phyloP scores from a whole-genome alignment of 176 grass and related monocot genomes.

The Triticum monococcum region DNA sequence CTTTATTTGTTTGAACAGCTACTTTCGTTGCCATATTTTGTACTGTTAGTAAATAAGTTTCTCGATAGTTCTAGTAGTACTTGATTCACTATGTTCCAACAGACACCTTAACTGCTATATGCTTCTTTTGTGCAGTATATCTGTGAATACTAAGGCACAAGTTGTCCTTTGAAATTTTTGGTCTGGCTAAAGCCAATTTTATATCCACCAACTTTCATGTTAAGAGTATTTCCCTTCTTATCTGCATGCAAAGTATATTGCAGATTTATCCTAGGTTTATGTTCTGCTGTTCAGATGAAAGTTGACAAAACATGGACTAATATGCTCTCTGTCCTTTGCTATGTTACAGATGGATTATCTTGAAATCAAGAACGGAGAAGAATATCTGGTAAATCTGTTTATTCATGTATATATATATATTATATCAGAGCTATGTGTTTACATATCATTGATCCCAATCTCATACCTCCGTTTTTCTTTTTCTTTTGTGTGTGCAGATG shows the following conservation, averaged over 20 bases:
- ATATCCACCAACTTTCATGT: background rate
- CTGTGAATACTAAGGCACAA: constrained; percentile 8
- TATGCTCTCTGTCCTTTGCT: constrained; percentile 22
- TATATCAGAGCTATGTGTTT: constrained; percentile 6
- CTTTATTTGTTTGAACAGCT: background rate
- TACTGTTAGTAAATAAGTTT: background rate
- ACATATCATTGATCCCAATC: constrained; percentile 24
- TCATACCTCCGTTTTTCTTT: constrained; percentile 3
- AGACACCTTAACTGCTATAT: constrained; percentile 13
- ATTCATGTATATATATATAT: constrained; percentile 15
- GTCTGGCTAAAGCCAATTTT: constrained; percentile 8
- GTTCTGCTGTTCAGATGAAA: constrained; percentile 11
- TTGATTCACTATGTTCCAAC: background rate
- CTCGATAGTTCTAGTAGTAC: background rate
- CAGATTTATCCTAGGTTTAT: constrained; percentile 21
- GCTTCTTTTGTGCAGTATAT: constrained; percentile 18
- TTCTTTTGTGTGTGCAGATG: constrained; percentile 39
- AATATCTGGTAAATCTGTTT: constrained; percentile 44
- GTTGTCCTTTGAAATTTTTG: constrained; percentile 10
- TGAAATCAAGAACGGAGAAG: constrained; percentile 58
- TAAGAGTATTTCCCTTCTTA: constrained; percentile 3
- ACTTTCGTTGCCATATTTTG: constrained; percentile 3
- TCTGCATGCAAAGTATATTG: constrained; percentile 2
- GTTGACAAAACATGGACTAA: constrained; percentile 18
- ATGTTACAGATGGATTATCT: constrained; percentile 72